phyloP scores from a whole-genome alignment of 345 rosid species.

The Turritis glabra region DNA sequence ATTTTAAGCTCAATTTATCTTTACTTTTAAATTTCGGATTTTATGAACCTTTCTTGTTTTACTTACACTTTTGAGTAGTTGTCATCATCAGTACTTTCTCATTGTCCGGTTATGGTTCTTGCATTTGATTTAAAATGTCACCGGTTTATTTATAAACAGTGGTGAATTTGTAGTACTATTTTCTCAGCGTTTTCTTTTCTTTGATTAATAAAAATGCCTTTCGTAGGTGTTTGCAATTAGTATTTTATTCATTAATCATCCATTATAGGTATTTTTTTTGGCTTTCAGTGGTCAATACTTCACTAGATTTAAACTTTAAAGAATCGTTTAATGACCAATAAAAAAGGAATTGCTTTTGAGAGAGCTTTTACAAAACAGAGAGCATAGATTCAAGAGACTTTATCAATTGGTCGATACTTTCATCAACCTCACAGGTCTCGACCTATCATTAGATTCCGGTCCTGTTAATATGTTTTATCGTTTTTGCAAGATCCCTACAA shows the following conservation, averaged over 20 bases:
- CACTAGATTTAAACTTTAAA: neutral
- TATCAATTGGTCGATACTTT: neutral
- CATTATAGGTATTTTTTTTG: neutral
- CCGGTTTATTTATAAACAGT: slow-evolving; percentile 26
- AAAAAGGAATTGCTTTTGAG: neutral
- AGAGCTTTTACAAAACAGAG: neutral
- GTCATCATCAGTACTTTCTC: slow-evolving; percentile 15
- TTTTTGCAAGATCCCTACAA: neutral
- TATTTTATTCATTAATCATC: neutral
- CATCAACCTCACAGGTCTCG: no score
- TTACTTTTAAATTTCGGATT: slow-evolving; percentile 12
- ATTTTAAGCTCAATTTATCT: slow-evolving; percentile 27
- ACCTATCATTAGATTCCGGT: no score
- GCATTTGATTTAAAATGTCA: neutral
- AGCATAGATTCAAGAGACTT: neutral
- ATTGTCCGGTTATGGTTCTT: neutral
- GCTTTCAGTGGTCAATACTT: neutral
- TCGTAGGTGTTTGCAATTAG: neutral
- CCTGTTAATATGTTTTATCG: no score
- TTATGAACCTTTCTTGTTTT: neutral
- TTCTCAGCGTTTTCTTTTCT: neutral
- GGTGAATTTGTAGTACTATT: slow-evolving; percentile 25
- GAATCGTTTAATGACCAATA: neutral
- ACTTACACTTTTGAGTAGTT: slow-evolving; percentile 25
- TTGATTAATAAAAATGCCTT: neutral